Percentiles rank a stretch among this genome's conserved stretches.
Evolutionary conservation across 2,329 filamentous ascomycete species (phyloP).

Genomic region (Cladosporium sp.): DNA sequence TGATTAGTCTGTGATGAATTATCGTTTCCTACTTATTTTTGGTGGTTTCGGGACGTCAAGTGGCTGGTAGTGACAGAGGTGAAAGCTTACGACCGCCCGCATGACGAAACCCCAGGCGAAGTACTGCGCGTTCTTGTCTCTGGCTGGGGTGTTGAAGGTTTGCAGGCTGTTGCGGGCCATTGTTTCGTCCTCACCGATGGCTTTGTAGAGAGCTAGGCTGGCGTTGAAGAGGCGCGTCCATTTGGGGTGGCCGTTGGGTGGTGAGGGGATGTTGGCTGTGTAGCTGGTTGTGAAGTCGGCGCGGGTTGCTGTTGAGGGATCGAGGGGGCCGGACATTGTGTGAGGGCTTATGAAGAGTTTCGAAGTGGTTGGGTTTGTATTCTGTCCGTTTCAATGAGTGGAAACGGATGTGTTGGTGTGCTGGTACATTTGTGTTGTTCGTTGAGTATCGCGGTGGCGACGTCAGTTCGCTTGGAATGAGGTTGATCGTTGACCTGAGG

Average conservation of each 20-base stretch:
- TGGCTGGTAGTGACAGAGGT: too few species aligned
- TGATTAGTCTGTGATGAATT: too few species aligned
- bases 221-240: neutral
- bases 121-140: slow-evolving; percentile 12
- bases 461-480: neutral
- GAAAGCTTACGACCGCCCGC: neutral
- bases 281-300: neutral
- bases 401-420: too few species aligned
- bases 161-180: slow-evolving; percentile 12
- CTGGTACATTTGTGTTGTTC: neutral
- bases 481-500: neutral
- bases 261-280: too few species aligned
- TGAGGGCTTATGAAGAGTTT: too few species aligned
- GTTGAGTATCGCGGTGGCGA: neutral
- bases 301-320: neutral
- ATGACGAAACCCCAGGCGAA: slow-evolving; percentile 3
- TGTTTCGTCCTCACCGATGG: neutral
- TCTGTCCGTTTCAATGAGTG: too few species aligned
- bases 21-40: too few species aligned
- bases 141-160: slow-evolving; percentile 5
- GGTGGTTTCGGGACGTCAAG: too few species aligned
- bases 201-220: neutral
- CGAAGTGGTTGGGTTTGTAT: too few species aligned
- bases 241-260: neutral
- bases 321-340: neutral